Evolutionary conservation across 805 yeast genomes (phyloP), one percentile per base, ranked within the genome.

Genomic region (Candida takata): DNA sequence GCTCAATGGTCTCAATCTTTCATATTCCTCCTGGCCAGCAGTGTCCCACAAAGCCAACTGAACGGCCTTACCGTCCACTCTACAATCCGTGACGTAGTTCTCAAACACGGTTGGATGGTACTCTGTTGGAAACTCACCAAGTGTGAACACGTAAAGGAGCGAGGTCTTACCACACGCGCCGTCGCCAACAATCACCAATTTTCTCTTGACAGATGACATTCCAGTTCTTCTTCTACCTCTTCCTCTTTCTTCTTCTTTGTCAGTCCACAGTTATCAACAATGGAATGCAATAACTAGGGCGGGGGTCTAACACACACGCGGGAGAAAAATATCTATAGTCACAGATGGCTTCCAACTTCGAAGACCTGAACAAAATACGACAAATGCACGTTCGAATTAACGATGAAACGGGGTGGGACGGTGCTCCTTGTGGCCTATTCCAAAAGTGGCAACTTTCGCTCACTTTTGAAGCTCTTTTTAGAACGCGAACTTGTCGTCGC

Each of bases 121-220:
- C 52, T 83, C 95, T 29, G 88, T 79, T 0, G 96, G 96, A 52
- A 88, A 88, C 54, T 85, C 94, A 0, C 96, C 97, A 24, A 87
- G 59, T 0, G 97, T 85, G 63, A 88, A 88, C 15, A 87, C 96
- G 51, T 85, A 84, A n/a, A 87, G 65, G 26, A 87, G 64, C 2
- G 95, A 86, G 0, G 96, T 87, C 60, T 87, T 87, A 9, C 96
- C 96, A 59, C 95, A 85, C 1, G 95, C 95, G 36, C 96, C 95
- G 60, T 87, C 96, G 17, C 96, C 96, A 9, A 87, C 92, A 30
- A 87, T 87, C 27, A 87, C 95, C 17, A 87, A 64, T 55, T 87
- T 87, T 49, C 95, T 69, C 45, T 72, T 75, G 28, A 74, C 61
- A 8, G 44, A 37, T 7, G 47, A 35, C 47, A 38, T 40, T n/a